Evolutionary conservation across 176 grass and related monocot genomes (phyloP).

Genomic region (Secale cereale): DNA sequence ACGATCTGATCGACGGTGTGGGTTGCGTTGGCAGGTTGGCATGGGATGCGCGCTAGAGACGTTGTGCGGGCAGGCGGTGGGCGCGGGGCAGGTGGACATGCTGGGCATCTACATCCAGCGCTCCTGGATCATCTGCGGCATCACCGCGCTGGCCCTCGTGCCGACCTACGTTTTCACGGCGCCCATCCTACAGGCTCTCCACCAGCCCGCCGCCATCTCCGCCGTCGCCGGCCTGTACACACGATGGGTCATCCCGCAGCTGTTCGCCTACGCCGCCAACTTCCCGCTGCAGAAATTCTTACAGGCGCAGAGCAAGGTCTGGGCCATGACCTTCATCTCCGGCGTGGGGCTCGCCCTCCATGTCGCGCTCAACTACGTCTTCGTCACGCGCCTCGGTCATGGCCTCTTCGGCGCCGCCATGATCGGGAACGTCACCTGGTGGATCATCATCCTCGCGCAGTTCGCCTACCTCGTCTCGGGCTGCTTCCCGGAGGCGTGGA

Average conservation of each 20-base stretch:
- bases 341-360: constrained; percentile 44
- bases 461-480: constrained; percentile 48
- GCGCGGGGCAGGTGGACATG: constrained; percentile 44
- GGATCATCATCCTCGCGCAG: constrained; percentile 45
- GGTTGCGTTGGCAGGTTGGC: constrained; percentile 36
- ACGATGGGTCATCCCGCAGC: constrained; percentile 46
- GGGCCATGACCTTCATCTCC: constrained; percentile 56
- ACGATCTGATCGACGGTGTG: neutral
- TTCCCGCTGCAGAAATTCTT: constrained; percentile 81
- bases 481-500: constrained; percentile 47
- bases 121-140: constrained; percentile 54
- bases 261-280: constrained; percentile 63
- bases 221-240: constrained; percentile 34
- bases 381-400: constrained; percentile 27
- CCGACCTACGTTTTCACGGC: constrained; percentile 50
- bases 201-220: constrained; percentile 40
- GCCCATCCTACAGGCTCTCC: constrained; percentile 36
- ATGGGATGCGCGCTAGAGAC: constrained; percentile 79
- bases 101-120: constrained; percentile 62
- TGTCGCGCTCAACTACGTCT: constrained; percentile 51
- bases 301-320: constrained; percentile 65
- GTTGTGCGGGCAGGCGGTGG: constrained; percentile 63
- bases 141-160: constrained; percentile 11
- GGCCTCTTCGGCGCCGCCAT: constrained; percentile 47
- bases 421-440: constrained; percentile 54